Conservation (phyloP, 1,139 yeast genomes). For the Saccharomyces hybrid region DNA sequence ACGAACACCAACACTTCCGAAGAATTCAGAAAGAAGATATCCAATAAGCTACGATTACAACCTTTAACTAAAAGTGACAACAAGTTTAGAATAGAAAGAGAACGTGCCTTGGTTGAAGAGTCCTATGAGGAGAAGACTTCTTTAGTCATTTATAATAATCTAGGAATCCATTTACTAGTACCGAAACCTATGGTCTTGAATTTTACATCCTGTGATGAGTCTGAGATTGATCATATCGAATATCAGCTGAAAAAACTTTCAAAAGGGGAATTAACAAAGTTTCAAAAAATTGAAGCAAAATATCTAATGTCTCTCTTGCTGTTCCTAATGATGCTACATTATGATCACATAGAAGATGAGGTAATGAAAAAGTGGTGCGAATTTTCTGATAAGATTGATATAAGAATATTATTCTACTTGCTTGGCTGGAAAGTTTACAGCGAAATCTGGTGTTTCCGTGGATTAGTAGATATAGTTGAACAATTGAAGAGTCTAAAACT, state of each 20-base stretch:
- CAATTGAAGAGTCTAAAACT: conserved; percentile 24
- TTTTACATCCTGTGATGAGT: conserved; percentile 19
- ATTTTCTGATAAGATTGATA: conserved; percentile 16
- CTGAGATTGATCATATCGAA: conserved; percentile 18
- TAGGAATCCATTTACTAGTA: conserved; percentile 15
- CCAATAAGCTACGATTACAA: conserved; percentile 21
- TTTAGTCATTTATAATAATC: conserved; percentile 15
- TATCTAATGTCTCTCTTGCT: conserved; percentile 20
- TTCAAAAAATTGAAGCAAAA: conserved; percentile 14
- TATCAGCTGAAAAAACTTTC: conserved; percentile 11
- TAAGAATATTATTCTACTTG: conserved; percentile 23
- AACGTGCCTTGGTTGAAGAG: conserved; percentile 17
- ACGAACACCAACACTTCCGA: conserved; percentile 4
- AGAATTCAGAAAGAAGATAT: conserved; percentile 10
- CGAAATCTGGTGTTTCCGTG: conserved; percentile 29
- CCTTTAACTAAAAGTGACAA: conserved; percentile 17
- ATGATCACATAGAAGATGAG: conserved; percentile 15
- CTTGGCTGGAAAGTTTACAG: conserved; percentile 24
- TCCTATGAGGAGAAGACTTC: conserved; percentile 16
- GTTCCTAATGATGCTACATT: conserved; percentile 21
- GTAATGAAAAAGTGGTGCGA: conserved; percentile 21
- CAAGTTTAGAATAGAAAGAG: conserved; percentile 22
- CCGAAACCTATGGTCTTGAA: conserved; percentile 17
- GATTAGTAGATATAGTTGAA: conserved; percentile 18
- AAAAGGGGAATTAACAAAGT: conserved; percentile 6